Conservation (phyloP, 257 asterid species). For the Penstemon newberryi region DNA sequence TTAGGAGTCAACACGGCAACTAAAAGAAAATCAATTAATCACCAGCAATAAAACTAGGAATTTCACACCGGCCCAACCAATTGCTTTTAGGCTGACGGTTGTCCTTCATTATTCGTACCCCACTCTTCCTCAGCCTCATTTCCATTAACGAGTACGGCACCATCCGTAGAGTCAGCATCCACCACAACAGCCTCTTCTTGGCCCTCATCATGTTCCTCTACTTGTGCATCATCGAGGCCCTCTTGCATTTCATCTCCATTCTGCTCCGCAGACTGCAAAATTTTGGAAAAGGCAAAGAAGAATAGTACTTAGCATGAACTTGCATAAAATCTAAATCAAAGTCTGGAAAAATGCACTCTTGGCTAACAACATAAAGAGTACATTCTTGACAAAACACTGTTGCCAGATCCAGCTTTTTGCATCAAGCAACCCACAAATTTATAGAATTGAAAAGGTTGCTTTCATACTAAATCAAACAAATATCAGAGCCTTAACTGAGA, state of each 20-base stretch:
- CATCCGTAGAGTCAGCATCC: constrained; percentile 90
- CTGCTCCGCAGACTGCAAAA: constrained; percentile 50
- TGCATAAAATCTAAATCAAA: neutral
- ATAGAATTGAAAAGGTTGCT: neutral
- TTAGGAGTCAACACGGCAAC: constrained; percentile 41
- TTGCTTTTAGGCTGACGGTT: constrained; percentile 96
- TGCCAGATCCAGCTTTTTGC: constrained; percentile 1
- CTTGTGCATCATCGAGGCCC: constrained; percentile 43
- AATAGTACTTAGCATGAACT: constrained; percentile 1
- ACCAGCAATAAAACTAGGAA: constrained; percentile 84
- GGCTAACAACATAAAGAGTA: neutral
- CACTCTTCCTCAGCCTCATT: constrained; percentile 95
- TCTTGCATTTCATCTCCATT: constrained; percentile 66
- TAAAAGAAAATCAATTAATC: constrained; percentile 75
- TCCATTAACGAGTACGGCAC: constrained; percentile 83
- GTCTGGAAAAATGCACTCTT: neutral
- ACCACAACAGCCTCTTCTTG: constrained; percentile 89
- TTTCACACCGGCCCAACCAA: constrained; percentile 85
- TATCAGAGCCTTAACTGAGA: neutral
- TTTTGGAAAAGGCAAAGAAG: constrained; percentile 10
- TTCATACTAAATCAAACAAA: neutral
- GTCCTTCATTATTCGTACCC: constrained; percentile 97
- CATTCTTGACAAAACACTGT: neutral
- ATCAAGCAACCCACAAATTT: neutral
- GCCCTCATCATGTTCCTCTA: constrained; percentile 61